Evolutionary conservation across 2,329 filamentous ascomycete genomes (phyloP), one percentile per base, ranked within the genome.

Genomic region (Hymenotorrendiella dingleyae): DNA sequence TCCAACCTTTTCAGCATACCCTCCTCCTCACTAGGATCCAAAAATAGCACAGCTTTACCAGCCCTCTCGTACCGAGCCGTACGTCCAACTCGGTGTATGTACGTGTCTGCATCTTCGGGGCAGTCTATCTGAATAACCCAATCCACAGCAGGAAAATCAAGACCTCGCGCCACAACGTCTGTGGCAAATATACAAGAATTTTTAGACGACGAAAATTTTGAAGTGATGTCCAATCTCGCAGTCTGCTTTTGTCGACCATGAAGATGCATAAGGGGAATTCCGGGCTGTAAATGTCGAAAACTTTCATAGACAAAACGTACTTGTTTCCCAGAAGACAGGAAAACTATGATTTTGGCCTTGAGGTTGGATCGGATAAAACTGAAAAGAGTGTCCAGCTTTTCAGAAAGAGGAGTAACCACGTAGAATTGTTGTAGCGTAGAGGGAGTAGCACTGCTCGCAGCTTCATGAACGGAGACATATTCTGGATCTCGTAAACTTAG

Each of bases 101-200:
- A 98, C 0, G 93, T 98, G 58, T 97, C 93, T 4, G 86, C 85
- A 62, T 98, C 91, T 64, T 98, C 93, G 0, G 93, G 93, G 53
- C 87, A 94, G 63, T 98, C 93, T n/a, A 87, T 76, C 62, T 98
- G 93, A n/a, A 98, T 88, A 4, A 98, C 93, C 85, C 93, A 98
- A 63, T 98, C 93, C 0, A 98, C 93, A 3, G 89, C 84, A 0
- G 93, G 93, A 60, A 98, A 97, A 63, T 98, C 93, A 10, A 98
- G 76, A 50, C 93, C 93, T 63, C 93, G 78, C 0, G 93, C 93
- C 4, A 94, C 89, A 5, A 98, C 88, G 60, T 98, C 93, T 0
- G 93, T 98, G 1, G 93, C 88, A 61, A 98, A 95, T 0, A 98
- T 73, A 60, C 93, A 96, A 1, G 87, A 84, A 43, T 86, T 74